Base-by-base conservation (phyloP, 129 eudicot species). In the Sambucus nigra region DNA sequence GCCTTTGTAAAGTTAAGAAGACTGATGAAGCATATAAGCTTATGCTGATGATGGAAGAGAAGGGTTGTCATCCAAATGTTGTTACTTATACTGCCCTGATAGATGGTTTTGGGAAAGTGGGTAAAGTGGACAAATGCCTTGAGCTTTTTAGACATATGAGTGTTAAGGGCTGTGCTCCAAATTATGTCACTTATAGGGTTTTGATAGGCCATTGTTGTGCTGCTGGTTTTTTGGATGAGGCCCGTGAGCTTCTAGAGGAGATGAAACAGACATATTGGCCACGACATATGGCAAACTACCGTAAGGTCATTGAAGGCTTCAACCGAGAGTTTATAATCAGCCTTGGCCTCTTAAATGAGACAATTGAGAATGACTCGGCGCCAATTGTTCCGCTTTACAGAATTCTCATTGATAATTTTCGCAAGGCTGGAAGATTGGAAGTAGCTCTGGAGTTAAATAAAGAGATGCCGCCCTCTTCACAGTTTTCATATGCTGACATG, bases 221-320 rank as follows among this genome's bases (percentile, higher is more conserved):
- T 72, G 52, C 58, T 53, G 91, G 87, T 19, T 72, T 44, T 24
- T 55, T 86, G 71, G 82, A 92, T 35, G 89, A 92, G 61, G 99
- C 99, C 49, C 58, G 54, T 47, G 65, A 55, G 39, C 84, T 86
- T 25, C 67, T 92, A 20, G 95, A 92, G 64, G 96, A 92, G 63
- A 86, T 92, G 99, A 92, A 82, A 69, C 80, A 72, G 54, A 92
- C 83, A 18, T 66, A 82, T 73, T 92, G 99, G 99, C 99, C 96
- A 17, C 74, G 35, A 41, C 81, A 80, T 48, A 46, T 59, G 47
- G 70, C 65, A 23, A 80, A 82, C 71, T 75, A 86, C 69, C 66
- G 63, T 9, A 92, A 86, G 60, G 94, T 92, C 57, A 65, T 86
- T 63, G 94, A 82, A 68, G 95, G 99, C 51, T 86, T 79, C 69